A percentile compares a stretch with the other conserved stretches of the same genome.
Evolutionary conservation across 345 rosid genomes (phyloP).

Genomic region (Chamaenerion angustifolium): DNA sequence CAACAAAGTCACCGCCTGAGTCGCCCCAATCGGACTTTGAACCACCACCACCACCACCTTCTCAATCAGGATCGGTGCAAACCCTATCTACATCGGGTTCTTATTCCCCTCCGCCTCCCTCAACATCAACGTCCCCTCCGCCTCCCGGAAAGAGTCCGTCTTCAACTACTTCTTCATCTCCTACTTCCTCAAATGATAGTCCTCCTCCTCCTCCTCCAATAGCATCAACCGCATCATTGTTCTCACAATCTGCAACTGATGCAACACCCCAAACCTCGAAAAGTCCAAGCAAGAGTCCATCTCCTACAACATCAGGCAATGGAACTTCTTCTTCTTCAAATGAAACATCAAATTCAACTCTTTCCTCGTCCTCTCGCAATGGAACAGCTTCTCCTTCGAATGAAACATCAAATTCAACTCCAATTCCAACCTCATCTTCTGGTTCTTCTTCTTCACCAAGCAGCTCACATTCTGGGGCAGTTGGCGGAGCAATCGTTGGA

Average conservation of each 20-base stretch:
- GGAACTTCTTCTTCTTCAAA: no score
- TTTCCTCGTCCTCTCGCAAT: background rate
- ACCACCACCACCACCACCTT: conserved; percentile 1
- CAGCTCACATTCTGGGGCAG: conserved; percentile 9
- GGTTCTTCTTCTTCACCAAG: no score
- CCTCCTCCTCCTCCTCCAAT: background rate
- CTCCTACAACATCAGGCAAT: no score
- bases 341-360: no score
- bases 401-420: conserved; percentile 3
- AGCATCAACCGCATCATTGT: no score
- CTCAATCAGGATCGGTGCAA: background rate
- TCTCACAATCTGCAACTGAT: no score
- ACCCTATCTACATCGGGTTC: background rate
- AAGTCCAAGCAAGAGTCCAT: no score
- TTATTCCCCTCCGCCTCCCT: conserved; percentile 9
- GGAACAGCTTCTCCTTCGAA: background rate
- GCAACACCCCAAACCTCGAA: no score
- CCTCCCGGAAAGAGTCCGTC: conserved; percentile 1
- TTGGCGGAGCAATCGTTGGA: conserved; percentile 13
- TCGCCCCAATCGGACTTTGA: background rate
- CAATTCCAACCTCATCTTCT: conserved; percentile 8
- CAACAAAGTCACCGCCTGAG: background rate
- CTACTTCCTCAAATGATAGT: background rate
- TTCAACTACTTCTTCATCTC: conserved; percentile 2
- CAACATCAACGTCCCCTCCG: conserved; percentile 5